Percentiles rank a stretch among this genome's conserved stretches.
These are phyloP conservation scores for Penicillium pulvis DNA, from an alignment of 495 filamentous ascomycete genomes.

Conservation along the genomic window DNA sequence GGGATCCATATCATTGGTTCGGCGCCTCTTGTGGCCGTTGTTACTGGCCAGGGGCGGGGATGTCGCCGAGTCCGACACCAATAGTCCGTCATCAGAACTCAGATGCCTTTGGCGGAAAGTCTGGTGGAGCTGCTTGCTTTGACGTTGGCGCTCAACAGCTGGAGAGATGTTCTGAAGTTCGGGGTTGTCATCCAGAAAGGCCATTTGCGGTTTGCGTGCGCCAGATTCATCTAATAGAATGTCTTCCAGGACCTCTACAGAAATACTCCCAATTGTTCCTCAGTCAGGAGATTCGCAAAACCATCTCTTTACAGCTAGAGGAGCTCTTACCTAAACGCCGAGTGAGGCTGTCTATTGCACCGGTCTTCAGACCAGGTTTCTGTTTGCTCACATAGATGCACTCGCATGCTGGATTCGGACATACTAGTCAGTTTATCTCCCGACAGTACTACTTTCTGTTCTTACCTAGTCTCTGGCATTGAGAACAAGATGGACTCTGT, in stretches of 20 bases:
- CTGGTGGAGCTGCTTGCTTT: too few species aligned
- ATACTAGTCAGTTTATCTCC: conserved; percentile 36
- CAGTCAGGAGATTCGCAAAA: neutral
- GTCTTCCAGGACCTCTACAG: conserved; percentile 13
- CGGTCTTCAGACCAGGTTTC: conserved; percentile 41
- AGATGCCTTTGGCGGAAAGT: too few species aligned
- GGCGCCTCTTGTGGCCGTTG: neutral
- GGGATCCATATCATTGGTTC: neutral
- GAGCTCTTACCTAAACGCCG: conserved; percentile 24
- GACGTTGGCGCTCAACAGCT: too few species aligned
- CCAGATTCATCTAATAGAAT: conserved; percentile 15
- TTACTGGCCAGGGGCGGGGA: neutral
- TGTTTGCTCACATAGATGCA: conserved; percentile 1
- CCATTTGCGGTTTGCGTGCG: conserved; percentile 15
- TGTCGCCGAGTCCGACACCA: neutral
- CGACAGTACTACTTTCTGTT: conserved; percentile 25
- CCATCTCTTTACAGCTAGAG: neutral
- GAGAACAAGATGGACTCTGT: conserved; percentile 39
- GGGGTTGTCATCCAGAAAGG: neutral
- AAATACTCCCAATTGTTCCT: neutral
- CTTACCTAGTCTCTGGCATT: conserved; percentile 27
- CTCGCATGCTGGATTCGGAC: conserved; percentile 1
- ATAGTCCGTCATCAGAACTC: neutral
- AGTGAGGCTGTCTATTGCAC: conserved; percentile 43
- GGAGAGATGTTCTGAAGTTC: neutral